phyloP scores from a whole-genome alignment of 2,329 filamentous ascomycete genomes.

The Didymosphaeria variabile region DNA sequence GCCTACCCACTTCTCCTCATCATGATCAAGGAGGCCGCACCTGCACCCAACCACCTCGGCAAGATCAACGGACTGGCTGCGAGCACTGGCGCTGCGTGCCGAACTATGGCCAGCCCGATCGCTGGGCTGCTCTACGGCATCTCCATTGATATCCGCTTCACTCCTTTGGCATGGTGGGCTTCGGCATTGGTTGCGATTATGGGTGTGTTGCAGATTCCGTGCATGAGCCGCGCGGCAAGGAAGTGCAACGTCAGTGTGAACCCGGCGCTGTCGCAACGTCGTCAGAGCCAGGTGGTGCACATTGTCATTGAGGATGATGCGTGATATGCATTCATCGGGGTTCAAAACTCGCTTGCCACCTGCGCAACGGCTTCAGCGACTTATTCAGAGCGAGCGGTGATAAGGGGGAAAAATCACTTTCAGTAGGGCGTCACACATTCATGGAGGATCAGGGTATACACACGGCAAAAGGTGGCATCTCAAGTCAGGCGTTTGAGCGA shows the following conservation, averaged over 20 bases:
- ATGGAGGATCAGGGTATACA: too few species aligned
- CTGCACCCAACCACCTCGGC: slow-evolving; percentile 68
- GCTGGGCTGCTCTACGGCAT: slow-evolving; percentile 73
- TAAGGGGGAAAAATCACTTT: too few species aligned
- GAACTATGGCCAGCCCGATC: slow-evolving; percentile 74
- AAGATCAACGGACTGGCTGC: slow-evolving; percentile 78
- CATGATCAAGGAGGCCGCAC: slow-evolving; percentile 75
- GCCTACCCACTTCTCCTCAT: slow-evolving; percentile 75
- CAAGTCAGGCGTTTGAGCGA: too few species aligned
- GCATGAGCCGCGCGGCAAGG: slow-evolving; percentile 60
- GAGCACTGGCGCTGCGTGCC: slow-evolving; percentile 73
- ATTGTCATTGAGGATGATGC: slow-evolving; percentile 37
- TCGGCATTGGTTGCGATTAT: slow-evolving; percentile 64
- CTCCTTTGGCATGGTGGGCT: slow-evolving; percentile 70
- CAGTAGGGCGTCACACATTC: too few species aligned
- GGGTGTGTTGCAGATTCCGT: slow-evolving; percentile 65
- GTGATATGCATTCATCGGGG: not conserved
- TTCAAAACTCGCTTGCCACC: not conserved
- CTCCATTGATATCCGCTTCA: slow-evolving; percentile 65
- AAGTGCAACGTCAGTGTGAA: slow-evolving; percentile 40
- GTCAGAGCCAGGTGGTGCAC: slow-evolving; percentile 32
- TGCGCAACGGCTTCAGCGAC: not conserved
- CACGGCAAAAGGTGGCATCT: too few species aligned
- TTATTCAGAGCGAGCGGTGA: not conserved
- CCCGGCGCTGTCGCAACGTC: slow-evolving; percentile 29